Base-by-base conservation (phyloP, 495 filamentous ascomycete genomes). In the Talaromyces liani region DNA sequence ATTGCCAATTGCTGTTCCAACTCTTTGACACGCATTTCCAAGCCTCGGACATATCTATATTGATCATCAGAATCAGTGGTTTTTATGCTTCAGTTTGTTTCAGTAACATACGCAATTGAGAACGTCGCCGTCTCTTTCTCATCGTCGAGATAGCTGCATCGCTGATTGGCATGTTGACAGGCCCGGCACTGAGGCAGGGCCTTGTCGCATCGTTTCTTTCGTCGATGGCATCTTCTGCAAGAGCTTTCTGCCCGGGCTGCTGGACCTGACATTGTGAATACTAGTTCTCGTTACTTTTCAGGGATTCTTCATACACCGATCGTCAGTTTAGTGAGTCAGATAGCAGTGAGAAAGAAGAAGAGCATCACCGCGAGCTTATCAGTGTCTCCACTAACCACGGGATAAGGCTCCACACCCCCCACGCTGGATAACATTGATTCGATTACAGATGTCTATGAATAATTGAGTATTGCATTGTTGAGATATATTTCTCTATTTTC, bases 121-220 rank as follows among this genome's bases (percentile, higher is more conserved):
- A 72, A 77, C 0, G 75, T 71, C 14, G 68, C 75, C 4, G 70
- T 69, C 31, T 77, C 72, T 18, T 67, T 60, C 49, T 75, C 71
- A 60, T 73, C 72, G 51, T 75, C 71, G 8, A 73, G 64, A 63
- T 75, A 77, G 60, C 75, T 77, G 56, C 75, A 77, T 24, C 66
- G 20, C 18, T 75, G 65, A 60, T 71, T 68, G 4, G 75, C 75
- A 34, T 65, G 68, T 20, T 60, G 61, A 65, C 75, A 77, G 10
- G 70, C 71, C 14, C 70, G 66, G 41, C 75, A 77, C 57, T 73
- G 67, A 0, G 75, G 75, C 3, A 77, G 61, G 2, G 62, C 61
- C 34, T 69, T 73, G 62, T 77, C 72, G 57, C 75, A 77, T 24
- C 73, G 71, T 65, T 77, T 77, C 64, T 77, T 77, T 8, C 75